phyloP scores from a whole-genome alignment of 352 stramenopile species.

The Globisporangium parvum region DNA sequence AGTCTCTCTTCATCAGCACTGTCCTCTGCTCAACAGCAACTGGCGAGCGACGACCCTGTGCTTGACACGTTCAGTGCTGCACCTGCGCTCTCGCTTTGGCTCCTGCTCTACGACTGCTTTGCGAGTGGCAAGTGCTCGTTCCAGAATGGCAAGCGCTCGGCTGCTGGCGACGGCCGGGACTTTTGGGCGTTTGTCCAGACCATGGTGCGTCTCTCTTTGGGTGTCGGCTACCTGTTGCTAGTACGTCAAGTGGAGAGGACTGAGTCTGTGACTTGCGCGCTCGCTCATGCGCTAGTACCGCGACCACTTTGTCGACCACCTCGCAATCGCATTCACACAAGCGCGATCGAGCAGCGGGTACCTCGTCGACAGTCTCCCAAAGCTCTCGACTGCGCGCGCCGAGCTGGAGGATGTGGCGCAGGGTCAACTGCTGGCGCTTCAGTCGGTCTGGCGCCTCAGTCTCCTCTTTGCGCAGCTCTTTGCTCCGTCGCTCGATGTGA shows the following conservation, averaged over 20 bases:
- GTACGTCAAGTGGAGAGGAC: not conserved
- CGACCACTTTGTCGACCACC: slow-evolving; percentile 24
- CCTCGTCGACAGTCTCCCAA: slow-evolving; percentile 18
- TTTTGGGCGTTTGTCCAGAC: slow-evolving; percentile 58
- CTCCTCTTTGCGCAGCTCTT: slow-evolving; percentile 12
- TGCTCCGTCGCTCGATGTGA: not conserved
- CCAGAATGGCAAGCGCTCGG: slow-evolving; percentile 15
- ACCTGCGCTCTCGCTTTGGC: slow-evolving; percentile 59
- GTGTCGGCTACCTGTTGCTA: not conserved
- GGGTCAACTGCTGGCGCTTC: slow-evolving; percentile 17
- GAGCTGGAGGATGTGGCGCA: slow-evolving; percentile 10
- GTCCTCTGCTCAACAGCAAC: not conserved
- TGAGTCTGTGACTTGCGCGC: not conserved
- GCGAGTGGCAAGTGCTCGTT: slow-evolving; percentile 13
- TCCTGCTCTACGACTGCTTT: slow-evolving; percentile 41
- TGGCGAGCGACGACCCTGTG: not conserved
- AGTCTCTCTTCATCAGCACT: not conserved
- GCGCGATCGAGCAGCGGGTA: slow-evolving; percentile 37
- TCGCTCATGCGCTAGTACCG: slow-evolving; percentile 11
- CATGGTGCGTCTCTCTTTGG: slow-evolving; percentile 14
- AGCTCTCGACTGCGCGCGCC: slow-evolving; percentile 5
- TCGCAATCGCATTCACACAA: slow-evolving; percentile 34
- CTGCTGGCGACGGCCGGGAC: slow-evolving; percentile 21
- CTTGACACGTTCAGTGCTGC: not conserved
- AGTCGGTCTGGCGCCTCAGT: slow-evolving; percentile 19